These are phyloP conservation scores for Hymenoscyphus albidus DNA, from an alignment of 2,329 filamentous ascomycete species.

Conservation along the genomic window DNA sequence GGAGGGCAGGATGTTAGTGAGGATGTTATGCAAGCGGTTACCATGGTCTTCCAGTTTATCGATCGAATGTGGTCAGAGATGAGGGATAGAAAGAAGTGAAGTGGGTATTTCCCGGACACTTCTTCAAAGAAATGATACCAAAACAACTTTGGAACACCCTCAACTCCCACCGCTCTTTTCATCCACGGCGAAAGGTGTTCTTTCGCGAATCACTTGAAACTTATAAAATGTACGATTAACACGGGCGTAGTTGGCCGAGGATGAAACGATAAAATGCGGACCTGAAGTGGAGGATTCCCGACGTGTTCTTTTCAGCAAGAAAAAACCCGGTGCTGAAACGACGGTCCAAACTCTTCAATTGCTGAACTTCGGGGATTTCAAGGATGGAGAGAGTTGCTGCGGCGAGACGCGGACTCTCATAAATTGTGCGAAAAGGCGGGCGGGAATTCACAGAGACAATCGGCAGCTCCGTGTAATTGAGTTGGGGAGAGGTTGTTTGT, in stretches of 20 bases:
- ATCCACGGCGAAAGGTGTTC: too few species aligned
- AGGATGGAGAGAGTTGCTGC: background rate
- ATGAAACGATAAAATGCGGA: background rate
- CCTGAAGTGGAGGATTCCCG: background rate
- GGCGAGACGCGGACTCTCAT: background rate
- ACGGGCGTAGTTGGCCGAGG: background rate
- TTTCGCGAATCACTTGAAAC: too few species aligned
- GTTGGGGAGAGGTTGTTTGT: background rate
- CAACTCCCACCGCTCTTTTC: too few species aligned
- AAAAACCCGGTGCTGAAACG: background rate
- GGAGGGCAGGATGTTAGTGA: conserved; percentile 66
- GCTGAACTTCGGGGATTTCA: background rate
- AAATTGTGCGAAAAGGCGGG: background rate
- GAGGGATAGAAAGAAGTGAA: conserved; percentile 23
- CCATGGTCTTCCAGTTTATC: conserved; percentile 85
- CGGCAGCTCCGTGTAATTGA: background rate
- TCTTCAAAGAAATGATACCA: background rate
- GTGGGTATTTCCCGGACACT: background rate
- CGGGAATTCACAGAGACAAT: background rate
- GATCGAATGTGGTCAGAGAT: conserved; percentile 72
- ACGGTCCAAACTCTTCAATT: background rate
- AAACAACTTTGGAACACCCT: too few species aligned
- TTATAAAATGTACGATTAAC: background rate
- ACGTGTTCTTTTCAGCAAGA: background rate
- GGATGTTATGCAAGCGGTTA: conserved; percentile 72